These are phyloP conservation scores for Nephromyces sp. DNA, from an alignment of 169 alveolate genomes.

Conservation along the genomic window DNA sequence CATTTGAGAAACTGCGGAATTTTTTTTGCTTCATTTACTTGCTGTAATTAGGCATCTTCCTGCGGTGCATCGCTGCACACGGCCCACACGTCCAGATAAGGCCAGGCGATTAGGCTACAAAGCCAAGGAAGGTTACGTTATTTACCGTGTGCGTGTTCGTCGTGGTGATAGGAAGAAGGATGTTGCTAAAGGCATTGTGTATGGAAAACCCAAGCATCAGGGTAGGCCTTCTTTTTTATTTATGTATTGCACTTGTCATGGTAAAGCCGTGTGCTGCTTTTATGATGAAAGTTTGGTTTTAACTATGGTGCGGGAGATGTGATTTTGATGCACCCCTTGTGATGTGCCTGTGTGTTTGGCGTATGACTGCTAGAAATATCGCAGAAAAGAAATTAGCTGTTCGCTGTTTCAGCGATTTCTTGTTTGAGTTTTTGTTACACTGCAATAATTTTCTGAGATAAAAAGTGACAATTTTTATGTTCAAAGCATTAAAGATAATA, in stretches of 20 bases:
- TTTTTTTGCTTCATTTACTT: not conserved
- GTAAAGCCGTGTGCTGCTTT: not conserved
- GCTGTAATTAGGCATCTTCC: conserved; percentile 80
- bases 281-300: too few relatives aligned
- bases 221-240: conserved; percentile 47
- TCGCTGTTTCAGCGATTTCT: too few relatives aligned
- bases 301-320: too few relatives aligned
- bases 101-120: conserved; percentile 94
- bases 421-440: too few relatives aligned
- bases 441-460: too few relatives aligned
- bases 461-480: too few relatives aligned
- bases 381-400: too few relatives aligned
- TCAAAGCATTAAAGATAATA: too few relatives aligned
- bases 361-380: too few relatives aligned
- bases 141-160: conserved; percentile 97
- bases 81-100: conserved; percentile 92
- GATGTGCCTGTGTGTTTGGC: too few relatives aligned
- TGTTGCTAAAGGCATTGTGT: conserved; percentile 94
- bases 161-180: conserved; percentile 98
- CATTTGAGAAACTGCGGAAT: too few relatives aligned
- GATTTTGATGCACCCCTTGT: too few relatives aligned
- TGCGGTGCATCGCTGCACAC: conserved; percentile 90
- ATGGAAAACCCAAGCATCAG: conserved; percentile 98
- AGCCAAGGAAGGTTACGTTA: conserved; percentile 97
- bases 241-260: not conserved